Base-by-base conservation (phyloP, 164 flowering plant genomes). In the Saururus chinensis region DNA sequence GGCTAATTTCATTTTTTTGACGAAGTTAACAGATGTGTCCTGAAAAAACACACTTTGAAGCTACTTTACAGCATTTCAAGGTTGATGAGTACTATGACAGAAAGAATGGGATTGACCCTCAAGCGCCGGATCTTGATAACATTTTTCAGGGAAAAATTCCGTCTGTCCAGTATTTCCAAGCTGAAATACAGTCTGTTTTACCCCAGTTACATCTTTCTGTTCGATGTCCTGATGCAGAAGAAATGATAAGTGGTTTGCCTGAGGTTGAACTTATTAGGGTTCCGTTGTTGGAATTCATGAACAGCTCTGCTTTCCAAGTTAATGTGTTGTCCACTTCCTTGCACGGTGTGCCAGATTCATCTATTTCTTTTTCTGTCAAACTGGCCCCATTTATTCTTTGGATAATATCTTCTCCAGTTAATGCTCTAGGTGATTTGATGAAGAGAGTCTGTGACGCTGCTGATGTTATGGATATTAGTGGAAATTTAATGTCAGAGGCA, bases 361-460 rank as follows among this genome's bases (percentile, higher is more conserved):
- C 79, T 48, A 63, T 70, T 41, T 79, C 78, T 51, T 84, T 91
- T 71, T 77, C 84, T 35, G 54, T 89, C 67, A 67, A 81, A 66
- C 71, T 95, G 58, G 89, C 99, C 20, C 82, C 82, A 24, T 73
- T 87, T 67, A 66, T 84, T 64, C 70, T 84, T 45, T 95, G 98
- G 99, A 75, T 86, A 53, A 76, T 83, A 70, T 74, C 82, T 66
- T 59, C 75, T 62, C 64, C 81, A 56, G 64, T 87, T 16, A 76
- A 73, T 40, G 63, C 57, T 71, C 40, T 84, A 2, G 51, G 72
- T 56, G 77, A 82, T 73, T 72, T 89, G 55, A 60, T 67, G 24
- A 77, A 70, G 65, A 76, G 75, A 66, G 59, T 82, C 53, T 74
- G n/a, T 61, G 60, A 41, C 62, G 73, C 70, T 63, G 40, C 48